These are phyloP conservation scores for Aulographum hederae DNA, from an alignment of 2,329 filamentous ascomycete genomes.

Conservation along the genomic window DNA sequence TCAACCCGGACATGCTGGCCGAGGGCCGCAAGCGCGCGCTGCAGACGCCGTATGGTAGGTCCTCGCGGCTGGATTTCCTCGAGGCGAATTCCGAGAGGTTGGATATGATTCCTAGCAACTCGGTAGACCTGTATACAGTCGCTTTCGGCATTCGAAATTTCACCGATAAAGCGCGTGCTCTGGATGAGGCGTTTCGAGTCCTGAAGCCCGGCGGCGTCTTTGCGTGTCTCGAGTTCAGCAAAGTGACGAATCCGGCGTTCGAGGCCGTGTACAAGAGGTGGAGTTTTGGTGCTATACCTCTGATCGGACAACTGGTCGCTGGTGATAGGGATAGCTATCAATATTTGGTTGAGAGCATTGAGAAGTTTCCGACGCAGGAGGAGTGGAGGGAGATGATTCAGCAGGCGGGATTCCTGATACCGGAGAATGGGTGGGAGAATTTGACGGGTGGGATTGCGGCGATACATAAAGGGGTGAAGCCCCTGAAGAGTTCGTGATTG, in stretches of 20 bases:
- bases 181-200: constrained; percentile 71
- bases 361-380: constrained; percentile 72
- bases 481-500: too few species aligned
- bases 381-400: constrained; percentile 71
- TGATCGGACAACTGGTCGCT: constrained; percentile 90
- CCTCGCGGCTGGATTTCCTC: constrained; percentile 47
- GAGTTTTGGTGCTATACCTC: constrained; percentile 84
- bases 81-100: constrained; percentile 81
- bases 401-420: constrained; percentile 70
- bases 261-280: constrained; percentile 84
- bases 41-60: constrained; percentile 38
- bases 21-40: constrained; percentile 70
- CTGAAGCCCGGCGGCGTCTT: constrained; percentile 91
- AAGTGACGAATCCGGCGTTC: constrained; percentile 60
- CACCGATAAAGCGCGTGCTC: constrained; percentile 68
- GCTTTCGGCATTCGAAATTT: constrained; percentile 97
- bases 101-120: constrained; percentile 42
- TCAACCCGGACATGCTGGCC: constrained; percentile 85
- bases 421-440: constrained; percentile 61
- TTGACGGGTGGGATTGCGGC: constrained; percentile 83
- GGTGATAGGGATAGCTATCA: constrained; percentile 93
- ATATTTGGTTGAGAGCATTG: constrained; percentile 96
- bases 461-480: constrained; percentile 94
- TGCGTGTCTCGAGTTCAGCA: constrained; percentile 88
- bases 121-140: constrained; percentile 90